Percentiles rank a stretch among this genome's conserved stretches.
phyloP scores from a whole-genome alignment of 257 asterid genomes.

The Solanum clarkiae region DNA sequence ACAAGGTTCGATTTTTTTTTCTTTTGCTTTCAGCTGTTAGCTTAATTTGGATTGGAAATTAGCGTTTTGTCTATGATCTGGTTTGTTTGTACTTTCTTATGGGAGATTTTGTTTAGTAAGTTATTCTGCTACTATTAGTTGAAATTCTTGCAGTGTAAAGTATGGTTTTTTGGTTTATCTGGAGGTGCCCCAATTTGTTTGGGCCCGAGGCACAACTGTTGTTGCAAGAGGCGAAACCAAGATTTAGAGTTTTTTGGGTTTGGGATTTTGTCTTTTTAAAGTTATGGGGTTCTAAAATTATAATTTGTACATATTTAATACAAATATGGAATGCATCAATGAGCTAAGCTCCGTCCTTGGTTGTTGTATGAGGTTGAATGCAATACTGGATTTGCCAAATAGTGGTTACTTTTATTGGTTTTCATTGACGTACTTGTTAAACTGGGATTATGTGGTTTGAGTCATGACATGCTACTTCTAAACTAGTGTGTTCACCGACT shows the following conservation, averaged over 20 bases:
- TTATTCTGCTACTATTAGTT: not conserved
- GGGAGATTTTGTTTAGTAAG: not conserved
- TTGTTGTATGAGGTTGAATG: not conserved
- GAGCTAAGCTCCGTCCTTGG: no score
- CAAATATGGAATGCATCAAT: no score
- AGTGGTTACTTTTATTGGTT: not conserved
- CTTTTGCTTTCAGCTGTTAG: not conserved
- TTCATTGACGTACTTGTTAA: not conserved
- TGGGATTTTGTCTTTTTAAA: no score
- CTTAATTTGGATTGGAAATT: not conserved
- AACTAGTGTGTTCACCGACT: not conserved
- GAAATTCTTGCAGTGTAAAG: not conserved
- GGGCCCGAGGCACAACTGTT: not conserved
- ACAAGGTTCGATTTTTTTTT: slow-evolving; percentile 43
- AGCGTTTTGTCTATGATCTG: not conserved
- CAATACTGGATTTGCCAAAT: not conserved
- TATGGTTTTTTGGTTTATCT: not conserved
- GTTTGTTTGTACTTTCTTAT: not conserved
- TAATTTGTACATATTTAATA: no score
- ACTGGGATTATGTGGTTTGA: not conserved
- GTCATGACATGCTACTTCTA: not conserved
- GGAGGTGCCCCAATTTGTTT: not conserved
- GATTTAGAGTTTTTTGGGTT: no score
- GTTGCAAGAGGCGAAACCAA: no score
- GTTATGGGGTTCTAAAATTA: no score